These are phyloP conservation scores for Eucalyptus urophylla DNA, from an alignment of 345 rosid genomes.

Conservation along the genomic window DNA sequence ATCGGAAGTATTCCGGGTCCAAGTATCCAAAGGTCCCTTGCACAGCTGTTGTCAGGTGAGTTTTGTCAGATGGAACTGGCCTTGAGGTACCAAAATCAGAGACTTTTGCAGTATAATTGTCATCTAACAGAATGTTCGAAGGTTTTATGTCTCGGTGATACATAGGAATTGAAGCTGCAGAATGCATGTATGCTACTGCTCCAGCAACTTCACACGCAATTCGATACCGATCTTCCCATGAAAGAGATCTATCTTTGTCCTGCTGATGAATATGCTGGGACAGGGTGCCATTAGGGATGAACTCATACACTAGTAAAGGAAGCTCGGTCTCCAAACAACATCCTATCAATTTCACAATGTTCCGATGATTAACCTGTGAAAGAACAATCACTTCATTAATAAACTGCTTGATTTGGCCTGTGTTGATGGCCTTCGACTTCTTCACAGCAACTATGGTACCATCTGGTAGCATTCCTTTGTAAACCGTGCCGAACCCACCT, in stretches of 20 bases:
- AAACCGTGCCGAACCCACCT: conserved; percentile 33
- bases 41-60: conserved; percentile 26
- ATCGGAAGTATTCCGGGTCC: conserved; percentile 30
- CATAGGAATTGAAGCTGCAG: conserved; percentile 14
- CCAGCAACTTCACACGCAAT: conserved; percentile 20
- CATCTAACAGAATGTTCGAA: conserved; percentile 29
- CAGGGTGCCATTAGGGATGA: conserved; percentile 24
- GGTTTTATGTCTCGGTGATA: conserved; percentile 29
- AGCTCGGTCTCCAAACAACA: conserved; percentile 39
- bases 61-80: conserved; percentile 21
- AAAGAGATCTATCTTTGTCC: background rate
- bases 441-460: conserved; percentile 24
- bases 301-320: conserved; percentile 32
- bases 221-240: conserved; percentile 20
- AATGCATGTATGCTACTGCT: conserved; percentile 23
- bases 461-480: conserved; percentile 23
- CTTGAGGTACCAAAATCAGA: conserved; percentile 45
- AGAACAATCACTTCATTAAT: conserved; percentile 34
- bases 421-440: conserved; percentile 19
- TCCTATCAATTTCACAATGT: conserved; percentile 36
- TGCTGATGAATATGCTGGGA: conserved; percentile 18
- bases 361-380: conserved; percentile 29
- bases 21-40: conserved; percentile 36
- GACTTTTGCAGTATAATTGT: conserved; percentile 20
- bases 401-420: conserved; percentile 28